A percentile compares a stretch with the other conserved stretches of the same genome.
phyloP scores from a whole-genome alignment of 805 yeast genomes.

The Yamadazyma phyllophila region DNA sequence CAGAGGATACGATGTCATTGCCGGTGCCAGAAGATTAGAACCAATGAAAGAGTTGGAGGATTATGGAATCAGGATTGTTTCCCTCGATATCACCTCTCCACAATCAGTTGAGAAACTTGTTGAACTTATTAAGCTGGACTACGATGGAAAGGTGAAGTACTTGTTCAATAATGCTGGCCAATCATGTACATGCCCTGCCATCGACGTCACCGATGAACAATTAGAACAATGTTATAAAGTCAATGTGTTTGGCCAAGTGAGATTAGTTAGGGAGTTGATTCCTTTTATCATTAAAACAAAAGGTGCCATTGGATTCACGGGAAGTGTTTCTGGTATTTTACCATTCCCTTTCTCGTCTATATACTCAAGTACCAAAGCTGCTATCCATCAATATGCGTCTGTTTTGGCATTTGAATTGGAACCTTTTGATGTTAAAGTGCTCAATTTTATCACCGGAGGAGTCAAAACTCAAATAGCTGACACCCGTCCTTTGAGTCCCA shows the following conservation, averaged over 20 bases:
- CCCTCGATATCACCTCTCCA: slow-evolving; percentile 56
- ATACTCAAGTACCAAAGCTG: slow-evolving; percentile 71
- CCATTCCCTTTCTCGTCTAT: slow-evolving; percentile 71
- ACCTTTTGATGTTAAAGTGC: slow-evolving; percentile 69
- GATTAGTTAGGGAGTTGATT: slow-evolving; percentile 57
- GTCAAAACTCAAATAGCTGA: slow-evolving; percentile 72
- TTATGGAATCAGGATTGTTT: slow-evolving; percentile 45
- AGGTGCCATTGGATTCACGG: slow-evolving; percentile 73
- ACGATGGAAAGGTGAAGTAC: slow-evolving; percentile 51
- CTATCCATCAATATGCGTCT: slow-evolving; percentile 69
- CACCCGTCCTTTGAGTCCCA: slow-evolving; percentile 54
- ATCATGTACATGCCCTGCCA: slow-evolving; percentile 68
- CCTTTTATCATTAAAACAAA: slow-evolving; percentile 58
- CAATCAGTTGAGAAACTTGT: slow-evolving; percentile 48
- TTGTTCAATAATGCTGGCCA: slow-evolving; percentile 78
- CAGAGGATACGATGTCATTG: slow-evolving; percentile 60
- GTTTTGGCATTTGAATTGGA: slow-evolving; percentile 63
- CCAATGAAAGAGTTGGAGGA: slow-evolving; percentile 53
- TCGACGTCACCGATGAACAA: slow-evolving; percentile 59
- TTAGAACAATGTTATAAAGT: slow-evolving; percentile 55
- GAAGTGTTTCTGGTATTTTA: slow-evolving; percentile 62
- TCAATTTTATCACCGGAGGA: slow-evolving; percentile 73
- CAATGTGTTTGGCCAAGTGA: slow-evolving; percentile 69
- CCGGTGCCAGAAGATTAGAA: slow-evolving; percentile 67
- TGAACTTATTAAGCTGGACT: slow-evolving; percentile 37